These are phyloP conservation scores for Aspergillus panamensis DNA, from an alignment of 495 filamentous ascomycete species.

Conservation along the genomic window DNA sequence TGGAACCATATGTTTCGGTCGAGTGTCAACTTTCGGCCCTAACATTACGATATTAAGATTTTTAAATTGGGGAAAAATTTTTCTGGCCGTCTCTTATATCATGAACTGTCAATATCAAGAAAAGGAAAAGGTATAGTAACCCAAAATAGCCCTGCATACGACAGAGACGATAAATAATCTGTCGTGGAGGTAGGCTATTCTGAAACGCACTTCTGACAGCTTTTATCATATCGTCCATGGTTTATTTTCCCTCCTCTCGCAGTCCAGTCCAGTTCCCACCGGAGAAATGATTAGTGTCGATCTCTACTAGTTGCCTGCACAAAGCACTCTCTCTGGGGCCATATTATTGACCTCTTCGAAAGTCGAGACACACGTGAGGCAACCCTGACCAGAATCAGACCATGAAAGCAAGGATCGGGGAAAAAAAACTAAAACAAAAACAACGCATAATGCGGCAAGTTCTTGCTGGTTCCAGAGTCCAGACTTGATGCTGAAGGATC, in stretches of 20 bases:
- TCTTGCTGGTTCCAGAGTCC: background rate
- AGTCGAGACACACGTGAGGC: constrained; percentile 10
- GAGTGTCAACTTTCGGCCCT: constrained; percentile 13
- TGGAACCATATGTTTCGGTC: constrained; percentile 15
- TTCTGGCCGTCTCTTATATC: background rate
- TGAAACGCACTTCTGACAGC: constrained; percentile 8
- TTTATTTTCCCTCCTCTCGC: background rate
- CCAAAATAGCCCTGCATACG: too few relatives aligned
- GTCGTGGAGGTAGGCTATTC: background rate
- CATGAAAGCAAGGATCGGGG: background rate
- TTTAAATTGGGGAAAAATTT: background rate
- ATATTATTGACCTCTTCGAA: background rate
- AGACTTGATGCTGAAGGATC: background rate
- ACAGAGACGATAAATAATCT: too few relatives aligned
- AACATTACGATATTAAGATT: background rate
- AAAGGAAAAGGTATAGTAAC: too few relatives aligned
- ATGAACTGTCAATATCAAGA: too few relatives aligned
- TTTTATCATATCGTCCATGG: constrained; percentile 8
- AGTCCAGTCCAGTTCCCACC: background rate
- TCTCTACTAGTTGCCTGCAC: constrained; percentile 2
- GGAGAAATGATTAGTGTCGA: constrained; percentile 8
- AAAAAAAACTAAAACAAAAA: background rate
- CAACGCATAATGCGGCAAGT: background rate
- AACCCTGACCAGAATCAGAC: background rate
- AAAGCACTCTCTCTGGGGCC: background rate